These are phyloP conservation scores for Calvatia gigantea DNA, from an alignment of 768 basidiomycete species.

Conservation along the genomic window DNA sequence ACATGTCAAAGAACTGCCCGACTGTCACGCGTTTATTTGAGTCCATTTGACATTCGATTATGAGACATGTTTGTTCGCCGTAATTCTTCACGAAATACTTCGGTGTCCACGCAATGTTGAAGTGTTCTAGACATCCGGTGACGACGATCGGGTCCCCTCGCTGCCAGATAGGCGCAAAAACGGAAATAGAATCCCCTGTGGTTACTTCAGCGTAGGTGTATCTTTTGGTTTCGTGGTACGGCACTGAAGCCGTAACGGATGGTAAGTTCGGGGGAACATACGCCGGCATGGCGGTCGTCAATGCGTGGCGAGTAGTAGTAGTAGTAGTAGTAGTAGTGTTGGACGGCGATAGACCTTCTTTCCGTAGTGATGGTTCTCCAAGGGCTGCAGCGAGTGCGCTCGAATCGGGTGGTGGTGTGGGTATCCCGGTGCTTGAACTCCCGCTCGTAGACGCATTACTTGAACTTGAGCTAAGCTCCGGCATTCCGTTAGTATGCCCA, in stretches of 20 bases:
- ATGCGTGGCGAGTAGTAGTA: neutral
- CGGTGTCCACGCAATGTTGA: slow-evolving; percentile 77
- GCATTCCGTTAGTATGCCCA: slow-evolving; percentile 2
- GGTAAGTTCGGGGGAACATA: slow-evolving; percentile 26
- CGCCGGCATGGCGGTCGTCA: neutral
- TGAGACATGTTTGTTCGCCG: slow-evolving; percentile 58
- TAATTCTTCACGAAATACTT: slow-evolving; percentile 74
- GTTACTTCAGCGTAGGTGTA: slow-evolving; percentile 49
- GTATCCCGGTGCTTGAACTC: slow-evolving; percentile 5
- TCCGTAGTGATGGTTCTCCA: neutral
- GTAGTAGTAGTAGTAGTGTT: too few relatives aligned
- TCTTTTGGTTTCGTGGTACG: slow-evolving; percentile 41
- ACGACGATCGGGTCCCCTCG: slow-evolving; percentile 78
- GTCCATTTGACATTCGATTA: slow-evolving; percentile 83
- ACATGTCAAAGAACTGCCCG: slow-evolving; percentile 73
- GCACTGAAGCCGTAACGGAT: slow-evolving; percentile 28
- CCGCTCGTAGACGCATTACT: neutral
- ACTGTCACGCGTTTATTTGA: slow-evolving; percentile 60
- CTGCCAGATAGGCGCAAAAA: slow-evolving; percentile 71
- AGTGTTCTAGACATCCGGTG: slow-evolving; percentile 56
- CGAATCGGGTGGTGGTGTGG: slow-evolving; percentile 10
- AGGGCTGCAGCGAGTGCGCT: slow-evolving; percentile 4
- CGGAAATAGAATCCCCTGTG: slow-evolving; percentile 28
- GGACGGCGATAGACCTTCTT: slow-evolving; percentile 4
- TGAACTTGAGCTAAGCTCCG: slow-evolving; percentile 8